Base-by-base conservation (phyloP, 371 early-diverging fungal species). In the Mucor plumbeus region DNA sequence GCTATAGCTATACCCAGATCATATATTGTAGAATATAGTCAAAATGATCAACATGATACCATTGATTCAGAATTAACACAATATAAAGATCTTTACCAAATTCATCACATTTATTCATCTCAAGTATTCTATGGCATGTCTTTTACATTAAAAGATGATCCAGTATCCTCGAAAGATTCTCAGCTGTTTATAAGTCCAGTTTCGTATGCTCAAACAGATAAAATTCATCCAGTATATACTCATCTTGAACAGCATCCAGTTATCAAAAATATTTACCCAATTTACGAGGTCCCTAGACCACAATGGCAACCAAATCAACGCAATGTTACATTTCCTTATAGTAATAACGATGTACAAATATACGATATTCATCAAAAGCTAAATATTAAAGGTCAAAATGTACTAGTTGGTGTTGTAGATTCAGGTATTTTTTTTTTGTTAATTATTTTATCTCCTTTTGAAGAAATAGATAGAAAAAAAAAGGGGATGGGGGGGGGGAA, bases 371-470 rank as follows among this genome's bases (percentile, higher is more conserved):
- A 81, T 50, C 58, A 59, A n/a, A 53, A 73, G n/a, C 69, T 78
- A 17, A 64, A 65, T 14, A 67, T 72, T 19, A 81, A 80, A 17
- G 92, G 91, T 44, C 78, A 77, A n/a, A 88, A 89, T 10, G 77
- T 91, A 74, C 88, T 85, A 56, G 86, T 93, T 61, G 92, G 90
- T 59, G 74, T 92, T 35, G 78, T 92, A 35, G 92, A 91, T 56
- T 78, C 90, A 8, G 92, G 92, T 73, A 70, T 7, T 8, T 39
- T 13, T 73, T 69, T 7, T 8, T 39, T 13, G 34, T n/a, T 47
- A 5, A 8, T 0, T 10, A 19, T n/a, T 4, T 36, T 38, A 58
- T 58, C 58, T n/a, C 17, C 19, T 54, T 26, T 26, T 26, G 26
- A 26, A 26, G 26, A 26, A 26, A 26, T 26, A 26, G 26, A 26